These are phyloP conservation scores for Russula abietina DNA, from an alignment of 768 basidiomycete genomes.

Conservation along the genomic window DNA sequence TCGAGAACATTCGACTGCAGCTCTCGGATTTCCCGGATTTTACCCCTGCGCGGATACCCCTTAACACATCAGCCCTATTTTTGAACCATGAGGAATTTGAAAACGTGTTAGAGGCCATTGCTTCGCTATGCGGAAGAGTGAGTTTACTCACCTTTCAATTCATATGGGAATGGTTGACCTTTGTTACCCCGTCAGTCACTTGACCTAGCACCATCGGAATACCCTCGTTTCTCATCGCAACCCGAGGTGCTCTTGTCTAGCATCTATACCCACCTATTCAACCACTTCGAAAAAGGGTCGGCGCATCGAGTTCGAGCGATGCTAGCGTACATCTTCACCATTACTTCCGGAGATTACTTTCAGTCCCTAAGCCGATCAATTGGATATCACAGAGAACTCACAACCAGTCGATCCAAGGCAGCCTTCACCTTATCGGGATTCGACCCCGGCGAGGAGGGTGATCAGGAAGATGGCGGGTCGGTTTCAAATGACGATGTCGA, in stretches of 20 bases:
- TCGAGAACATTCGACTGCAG: slow-evolving; percentile 27
- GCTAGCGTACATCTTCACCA: slow-evolving; percentile 63
- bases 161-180: background rate
- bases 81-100: slow-evolving; percentile 27
- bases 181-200: slow-evolving; percentile 17
- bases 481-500: slow-evolving; percentile 32
- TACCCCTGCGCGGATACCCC: slow-evolving; percentile 1
- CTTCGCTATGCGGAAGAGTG: slow-evolving; percentile 56
- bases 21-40: slow-evolving; percentile 18
- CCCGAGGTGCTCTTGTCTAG: slow-evolving; percentile 51
- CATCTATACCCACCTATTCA: slow-evolving; percentile 52
- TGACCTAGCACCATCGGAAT: slow-evolving; percentile 17
- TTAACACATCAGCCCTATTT: slow-evolving; percentile 27
- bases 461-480: slow-evolving; percentile 33
- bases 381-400: slow-evolving; percentile 37
- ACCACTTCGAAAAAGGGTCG: slow-evolving; percentile 51
- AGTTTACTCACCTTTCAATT: slow-evolving; percentile 24
- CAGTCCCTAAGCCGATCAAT: slow-evolving; percentile 52
- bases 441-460: slow-evolving; percentile 38
- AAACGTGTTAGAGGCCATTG: slow-evolving; percentile 38
- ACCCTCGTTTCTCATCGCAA: slow-evolving; percentile 21
- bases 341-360: slow-evolving; percentile 58
- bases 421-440: slow-evolving; percentile 17
- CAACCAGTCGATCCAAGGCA: slow-evolving; percentile 7
- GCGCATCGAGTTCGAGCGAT: slow-evolving; percentile 43